A percentile compares a stretch with the other conserved stretches of the same genome.
Conservation (phyloP, 192 early-diverging fungal species). For the Podila epigama region DNA sequence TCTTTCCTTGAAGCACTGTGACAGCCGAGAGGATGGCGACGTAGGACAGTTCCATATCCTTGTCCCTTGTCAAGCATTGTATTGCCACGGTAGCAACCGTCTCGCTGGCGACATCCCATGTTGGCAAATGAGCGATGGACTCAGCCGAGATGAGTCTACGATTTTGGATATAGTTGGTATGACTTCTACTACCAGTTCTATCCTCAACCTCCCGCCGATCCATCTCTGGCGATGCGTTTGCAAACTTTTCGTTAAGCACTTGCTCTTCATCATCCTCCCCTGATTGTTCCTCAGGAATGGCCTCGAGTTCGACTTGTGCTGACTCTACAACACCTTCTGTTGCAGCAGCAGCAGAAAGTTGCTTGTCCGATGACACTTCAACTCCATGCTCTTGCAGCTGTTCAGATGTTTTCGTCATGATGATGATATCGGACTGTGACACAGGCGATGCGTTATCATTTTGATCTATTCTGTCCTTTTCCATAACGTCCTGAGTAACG, state of each 20-base stretch:
- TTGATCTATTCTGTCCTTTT: too few species aligned
- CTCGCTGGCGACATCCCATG: slow-evolving; percentile 40
- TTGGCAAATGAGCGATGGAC: neutral
- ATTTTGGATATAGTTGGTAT: neutral
- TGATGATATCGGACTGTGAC: too few species aligned
- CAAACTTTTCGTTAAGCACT: neutral
- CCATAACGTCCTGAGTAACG: too few species aligned
- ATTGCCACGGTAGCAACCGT: slow-evolving; percentile 24
- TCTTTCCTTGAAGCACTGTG: slow-evolving; percentile 30
- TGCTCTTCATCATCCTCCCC: neutral
- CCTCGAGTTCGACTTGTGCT: neutral
- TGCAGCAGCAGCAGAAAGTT: too few species aligned
- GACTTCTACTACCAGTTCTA: neutral
- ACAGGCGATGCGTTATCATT: too few species aligned
- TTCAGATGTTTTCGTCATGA: too few species aligned
- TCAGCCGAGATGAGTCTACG: neutral
- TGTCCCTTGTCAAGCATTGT: slow-evolving; percentile 21
- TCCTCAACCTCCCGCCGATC: too few species aligned
- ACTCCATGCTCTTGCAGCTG: too few species aligned
- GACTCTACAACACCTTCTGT: too few species aligned
- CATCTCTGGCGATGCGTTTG: too few species aligned
- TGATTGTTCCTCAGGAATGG: neutral
- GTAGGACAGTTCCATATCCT: slow-evolving; percentile 43
- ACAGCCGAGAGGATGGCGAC: slow-evolving; percentile 39
- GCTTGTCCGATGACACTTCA: too few species aligned